Evolutionary conservation across 1,284 basidiomycete genomes (phyloP), one percentile per base, ranked within the genome.

Genomic region (Trametes versicolor): DNA sequence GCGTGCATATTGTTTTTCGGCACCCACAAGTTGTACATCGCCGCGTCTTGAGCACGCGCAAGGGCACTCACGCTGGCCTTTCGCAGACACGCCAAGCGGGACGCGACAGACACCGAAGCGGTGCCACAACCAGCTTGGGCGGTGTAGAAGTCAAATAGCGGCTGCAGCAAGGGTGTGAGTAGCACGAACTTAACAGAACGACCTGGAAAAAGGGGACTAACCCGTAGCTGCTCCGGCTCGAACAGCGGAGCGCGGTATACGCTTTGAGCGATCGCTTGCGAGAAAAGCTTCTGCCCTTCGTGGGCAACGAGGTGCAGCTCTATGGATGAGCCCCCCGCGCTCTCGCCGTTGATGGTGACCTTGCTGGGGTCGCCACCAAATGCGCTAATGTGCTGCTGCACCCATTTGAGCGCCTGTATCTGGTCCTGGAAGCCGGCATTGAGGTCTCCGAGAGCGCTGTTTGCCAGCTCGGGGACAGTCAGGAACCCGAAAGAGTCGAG

Each of bases 401-500:
- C 82, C 89, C 89, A 93, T 71, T 79, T 76, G 43, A 93, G 76
- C 0, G 87, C 88, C 67, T 86, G 77, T 2, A 83, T 76, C 69
- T 92, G 87, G 74, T 91, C 90, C 37, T 79, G 77, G 70, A 91
- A 85, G 0, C 89, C 89, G 10, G 81, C 85, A 68, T 91, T 90
- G 60, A 85, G 74, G 70, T 87, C 86, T 0, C 83, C 86, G 32
- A 80, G 72, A 0, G 71, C 67, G 4, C 78, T 52, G 60, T 82
- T 74, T 10, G 68, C 65, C 61, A 89, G 80, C n/a, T 80, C 74
- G 76, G 85, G 75, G 27, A 75, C 72, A n/a, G 79, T 67, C 17
- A 82, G 76, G 67, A 83, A 83, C 29, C 82, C 82, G 71, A 83
- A 78, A 0, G 79, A 74, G 62, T 79, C 77, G 25, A 83, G 77